Evolutionary conservation across 129 eudicot genomes (phyloP).

Genomic region (Pittosporum tobira): DNA sequence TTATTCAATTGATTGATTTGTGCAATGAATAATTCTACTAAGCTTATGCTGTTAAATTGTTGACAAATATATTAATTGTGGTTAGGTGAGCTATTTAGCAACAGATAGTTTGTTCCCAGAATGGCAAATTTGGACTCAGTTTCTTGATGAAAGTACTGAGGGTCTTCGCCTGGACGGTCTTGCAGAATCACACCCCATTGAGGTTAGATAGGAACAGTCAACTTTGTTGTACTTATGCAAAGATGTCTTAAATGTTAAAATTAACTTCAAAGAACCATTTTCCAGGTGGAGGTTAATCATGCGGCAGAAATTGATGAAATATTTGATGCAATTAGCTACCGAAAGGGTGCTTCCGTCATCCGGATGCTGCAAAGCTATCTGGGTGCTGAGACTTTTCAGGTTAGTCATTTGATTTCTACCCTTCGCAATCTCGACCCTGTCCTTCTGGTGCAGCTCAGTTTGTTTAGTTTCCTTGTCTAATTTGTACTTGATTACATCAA

Average conservation of each 20-base stretch:
- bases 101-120: constrained; percentile 91
- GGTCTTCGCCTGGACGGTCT: constrained; percentile 98
- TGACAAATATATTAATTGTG: constrained; percentile 9
- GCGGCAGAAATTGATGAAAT: constrained; percentile 92
- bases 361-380: constrained; percentile 98
- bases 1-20: neutral
- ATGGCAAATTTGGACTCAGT: constrained; percentile 98
- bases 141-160: constrained; percentile 87
- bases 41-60: constrained; percentile 2
- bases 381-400: constrained; percentile 87
- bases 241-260: constrained; percentile 6
- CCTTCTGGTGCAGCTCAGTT: neutral
- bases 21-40: constrained; percentile 7
- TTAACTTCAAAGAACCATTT: neutral
- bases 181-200: constrained; percentile 98
- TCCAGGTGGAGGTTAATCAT: constrained; percentile 94
- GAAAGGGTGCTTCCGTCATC: constrained; percentile 95
- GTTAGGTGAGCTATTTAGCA: constrained; percentile 88
- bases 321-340: constrained; percentile 92
- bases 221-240: neutral
- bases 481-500: neutral
- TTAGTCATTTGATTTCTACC: constrained; percentile 12
- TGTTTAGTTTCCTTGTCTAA: neutral
- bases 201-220: constrained; percentile 35
- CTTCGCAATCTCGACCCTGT: neutral